A percentile compares a stretch with the other conserved stretches of the same genome.
Evolutionary conservation across 2,329 filamentous ascomycete genomes (phyloP).

Genomic region (Talaromyces sp.): DNA sequence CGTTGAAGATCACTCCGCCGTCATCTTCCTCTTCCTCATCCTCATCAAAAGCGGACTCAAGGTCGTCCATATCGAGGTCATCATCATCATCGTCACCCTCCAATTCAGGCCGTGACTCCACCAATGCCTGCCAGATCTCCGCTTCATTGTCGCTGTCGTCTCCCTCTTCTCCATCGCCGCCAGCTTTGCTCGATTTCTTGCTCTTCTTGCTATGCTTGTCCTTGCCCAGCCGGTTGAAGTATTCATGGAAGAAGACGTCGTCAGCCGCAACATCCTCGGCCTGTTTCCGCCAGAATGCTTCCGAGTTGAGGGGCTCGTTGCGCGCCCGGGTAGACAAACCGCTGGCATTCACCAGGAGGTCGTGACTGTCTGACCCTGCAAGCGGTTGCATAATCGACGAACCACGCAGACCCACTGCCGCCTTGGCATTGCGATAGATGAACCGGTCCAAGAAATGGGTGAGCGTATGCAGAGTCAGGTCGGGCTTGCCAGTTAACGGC

Average conservation of each 20-base stretch:
- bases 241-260: conserved; percentile 97
- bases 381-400: conserved; percentile 96
- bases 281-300: conserved; percentile 88
- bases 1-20: conserved; percentile 44
- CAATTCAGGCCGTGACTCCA: conserved; percentile 72
- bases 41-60: conserved; percentile 50
- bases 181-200: conserved; percentile 45
- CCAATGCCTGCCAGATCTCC: conserved; percentile 88
- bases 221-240: conserved; percentile 76
- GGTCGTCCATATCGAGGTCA: conserved; percentile 52
- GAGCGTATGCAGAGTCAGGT: conserved; percentile 82
- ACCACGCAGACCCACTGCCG: conserved; percentile 61
- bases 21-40: conserved; percentile 38
- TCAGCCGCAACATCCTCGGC: conserved; percentile 81
- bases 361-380: conserved; percentile 56
- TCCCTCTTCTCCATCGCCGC: conserved; percentile 36
- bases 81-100: conserved; percentile 59
- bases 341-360: conserved; percentile 55
- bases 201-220: conserved; percentile 55
- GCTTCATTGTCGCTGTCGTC: conserved; percentile 63
- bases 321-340: conserved; percentile 45
- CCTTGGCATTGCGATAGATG: conserved; percentile 92
- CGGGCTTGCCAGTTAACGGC: conserved; percentile 78
- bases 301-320: conserved; percentile 72
- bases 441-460: conserved; percentile 97